Evolutionary conservation across 805 yeast species (phyloP).

Genomic region (Yarrowia bubula): DNA sequence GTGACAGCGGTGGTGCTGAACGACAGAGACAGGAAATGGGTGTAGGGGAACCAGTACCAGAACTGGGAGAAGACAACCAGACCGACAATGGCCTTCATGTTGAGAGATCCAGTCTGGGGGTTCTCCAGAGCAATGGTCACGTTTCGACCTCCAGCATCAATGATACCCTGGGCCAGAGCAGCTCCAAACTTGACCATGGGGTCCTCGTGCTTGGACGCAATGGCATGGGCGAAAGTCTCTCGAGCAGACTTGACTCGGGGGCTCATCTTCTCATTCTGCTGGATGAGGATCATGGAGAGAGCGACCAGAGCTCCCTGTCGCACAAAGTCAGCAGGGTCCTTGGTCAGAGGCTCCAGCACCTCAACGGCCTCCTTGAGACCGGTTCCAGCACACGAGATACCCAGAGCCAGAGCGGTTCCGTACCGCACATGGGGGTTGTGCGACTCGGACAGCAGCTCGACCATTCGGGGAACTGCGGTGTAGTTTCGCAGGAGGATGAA

Average conservation of each 20-base stretch:
- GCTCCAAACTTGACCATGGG: slow-evolving; percentile 98
- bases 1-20: slow-evolving; percentile 89
- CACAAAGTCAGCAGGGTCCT: slow-evolving; percentile 94
- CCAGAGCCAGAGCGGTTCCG: slow-evolving; percentile 96
- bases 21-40: slow-evolving; percentile 88
- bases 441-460: slow-evolving; percentile 85
- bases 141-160: slow-evolving; percentile 98
- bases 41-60: slow-evolving; percentile 98
- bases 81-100: slow-evolving; percentile 89
- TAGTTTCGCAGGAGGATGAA: slow-evolving; percentile 87
- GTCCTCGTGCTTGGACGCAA: slow-evolving; percentile 87
- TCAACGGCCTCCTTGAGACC: slow-evolving; percentile 85
- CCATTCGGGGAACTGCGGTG: slow-evolving; percentile 91
- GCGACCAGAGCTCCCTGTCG: slow-evolving; percentile 97
- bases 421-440: slow-evolving; percentile 98
- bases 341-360: slow-evolving; percentile 85
- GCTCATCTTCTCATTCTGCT: slow-evolving; percentile 75
- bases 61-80: slow-evolving; percentile 84
- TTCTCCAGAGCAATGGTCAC: slow-evolving; percentile 88
- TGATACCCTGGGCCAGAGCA: slow-evolving; percentile 92
- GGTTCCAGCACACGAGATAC: slow-evolving; percentile 95
- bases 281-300: slow-evolving; percentile 82
- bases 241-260: slow-evolving; percentile 79
- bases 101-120: slow-evolving; percentile 78
- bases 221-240: slow-evolving; percentile 69